phyloP scores from a whole-genome alignment of 2,329 filamentous ascomycete species.

The Didymella arachidicola region DNA sequence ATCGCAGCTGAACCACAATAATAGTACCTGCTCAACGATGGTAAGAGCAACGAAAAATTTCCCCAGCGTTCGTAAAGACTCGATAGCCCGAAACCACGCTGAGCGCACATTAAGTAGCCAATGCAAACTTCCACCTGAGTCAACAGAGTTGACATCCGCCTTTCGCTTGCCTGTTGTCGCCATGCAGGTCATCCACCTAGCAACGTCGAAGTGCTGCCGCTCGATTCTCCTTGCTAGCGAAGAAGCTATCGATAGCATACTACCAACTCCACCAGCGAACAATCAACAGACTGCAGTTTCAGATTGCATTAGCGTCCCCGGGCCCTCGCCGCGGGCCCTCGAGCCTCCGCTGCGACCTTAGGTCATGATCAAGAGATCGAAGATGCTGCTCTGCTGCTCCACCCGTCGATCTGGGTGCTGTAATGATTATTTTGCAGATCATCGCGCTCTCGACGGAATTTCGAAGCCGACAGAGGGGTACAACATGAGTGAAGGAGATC shows the following conservation, averaged over 20 bases:
- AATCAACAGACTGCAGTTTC: conserved; percentile 11
- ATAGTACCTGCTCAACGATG: not conserved
- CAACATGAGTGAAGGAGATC: not conserved
- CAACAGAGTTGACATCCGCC: not conserved
- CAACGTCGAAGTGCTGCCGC: conserved; percentile 1
- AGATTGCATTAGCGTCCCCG: conserved; percentile 6
- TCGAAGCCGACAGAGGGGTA: not conserved
- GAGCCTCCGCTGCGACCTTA: not conserved
- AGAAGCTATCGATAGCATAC: conserved; percentile 7
- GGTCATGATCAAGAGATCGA: conserved; percentile 3
- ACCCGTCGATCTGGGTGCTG: not conserved
- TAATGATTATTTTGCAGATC: not conserved
- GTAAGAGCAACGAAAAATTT: too few relatives aligned
- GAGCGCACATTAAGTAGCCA: not conserved
- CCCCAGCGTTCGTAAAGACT: not conserved
- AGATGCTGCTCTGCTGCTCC: not conserved
- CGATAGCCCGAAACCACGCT: not conserved
- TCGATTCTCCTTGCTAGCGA: not conserved
- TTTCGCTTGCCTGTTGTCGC: not conserved
- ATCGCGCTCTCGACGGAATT: not conserved
- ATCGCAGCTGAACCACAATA: conserved; percentile 2
- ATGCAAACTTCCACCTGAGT: not conserved
- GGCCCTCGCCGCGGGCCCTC: not conserved
- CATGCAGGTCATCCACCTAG: conserved; percentile 4
- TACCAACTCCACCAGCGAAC: conserved; percentile 7